Conservation (phyloP, 768 basidiomycete genomes). For the Russula ochroleuca region DNA sequence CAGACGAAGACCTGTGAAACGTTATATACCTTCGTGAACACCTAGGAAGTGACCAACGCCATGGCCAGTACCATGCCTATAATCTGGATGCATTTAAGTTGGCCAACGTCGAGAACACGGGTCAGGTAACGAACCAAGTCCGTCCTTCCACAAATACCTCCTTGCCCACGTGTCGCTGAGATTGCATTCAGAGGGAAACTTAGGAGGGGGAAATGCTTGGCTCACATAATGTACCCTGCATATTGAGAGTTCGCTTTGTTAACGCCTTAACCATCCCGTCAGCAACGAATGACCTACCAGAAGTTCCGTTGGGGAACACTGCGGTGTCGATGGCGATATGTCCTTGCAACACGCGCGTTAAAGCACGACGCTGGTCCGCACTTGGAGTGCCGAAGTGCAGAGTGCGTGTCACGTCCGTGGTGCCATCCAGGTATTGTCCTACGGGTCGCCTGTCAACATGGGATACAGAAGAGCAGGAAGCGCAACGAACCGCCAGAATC, state of each 20-base stretch:
- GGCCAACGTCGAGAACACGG: neutral
- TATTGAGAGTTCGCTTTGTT: neutral
- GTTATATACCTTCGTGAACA: slow-evolving; percentile 68
- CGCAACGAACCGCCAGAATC: slow-evolving; percentile 72
- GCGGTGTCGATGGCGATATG: slow-evolving; percentile 86
- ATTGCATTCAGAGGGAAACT: neutral
- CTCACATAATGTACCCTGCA: slow-evolving; percentile 55
- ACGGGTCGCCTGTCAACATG: neutral
- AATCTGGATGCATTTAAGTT: slow-evolving; percentile 41
- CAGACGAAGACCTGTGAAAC: neutral
- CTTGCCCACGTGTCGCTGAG: slow-evolving; percentile 77
- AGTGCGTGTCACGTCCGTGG: slow-evolving; percentile 91
- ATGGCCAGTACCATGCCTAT: slow-evolving; percentile 90
- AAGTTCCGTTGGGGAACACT: slow-evolving; percentile 77
- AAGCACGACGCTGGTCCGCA: slow-evolving; percentile 76
- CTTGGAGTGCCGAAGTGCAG: slow-evolving; percentile 89
- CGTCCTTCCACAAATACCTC: slow-evolving; percentile 78
- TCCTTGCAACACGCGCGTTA: slow-evolving; percentile 88
- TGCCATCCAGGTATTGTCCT: slow-evolving; percentile 89
- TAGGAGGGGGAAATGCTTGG: neutral
- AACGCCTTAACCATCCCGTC: neutral
- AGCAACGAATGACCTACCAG: slow-evolving; percentile 44
- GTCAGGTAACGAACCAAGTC: slow-evolving; percentile 53
- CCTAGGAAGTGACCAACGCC: slow-evolving; percentile 94
- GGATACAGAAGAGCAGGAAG: neutral